phyloP scores from a whole-genome alignment of 75 land plant species.

The Gnetum montanum region DNA sequence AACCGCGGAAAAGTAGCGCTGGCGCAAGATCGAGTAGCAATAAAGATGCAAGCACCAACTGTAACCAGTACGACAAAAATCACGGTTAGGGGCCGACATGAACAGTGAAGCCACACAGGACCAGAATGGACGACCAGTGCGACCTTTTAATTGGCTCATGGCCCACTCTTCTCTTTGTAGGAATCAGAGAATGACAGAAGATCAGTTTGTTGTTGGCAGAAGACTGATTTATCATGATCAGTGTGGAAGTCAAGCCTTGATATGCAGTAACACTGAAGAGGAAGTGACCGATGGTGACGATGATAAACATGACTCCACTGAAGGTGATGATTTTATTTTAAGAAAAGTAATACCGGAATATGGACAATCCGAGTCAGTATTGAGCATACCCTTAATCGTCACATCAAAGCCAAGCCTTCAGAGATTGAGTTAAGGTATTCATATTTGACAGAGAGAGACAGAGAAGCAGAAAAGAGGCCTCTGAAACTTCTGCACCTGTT shows the following conservation, averaged over 20 bases:
- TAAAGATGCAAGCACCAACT: no score
- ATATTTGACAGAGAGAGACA: conserved; percentile 28
- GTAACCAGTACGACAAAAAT: no score
- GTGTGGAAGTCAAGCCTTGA: conserved; percentile 70
- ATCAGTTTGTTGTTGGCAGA: conserved; percentile 96
- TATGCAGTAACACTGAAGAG: conserved; percentile 97
- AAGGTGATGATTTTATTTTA: conserved; percentile 78
- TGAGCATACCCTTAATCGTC: conserved; percentile 45
- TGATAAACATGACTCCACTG: conserved; percentile 82
- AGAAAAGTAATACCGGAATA: conserved; percentile 62
- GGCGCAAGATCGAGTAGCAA: no score
- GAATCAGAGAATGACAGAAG: conserved; percentile 98
- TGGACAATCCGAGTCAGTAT: conserved; percentile 49
- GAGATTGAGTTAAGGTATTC: conserved; percentile 87
- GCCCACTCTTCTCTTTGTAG: no score
- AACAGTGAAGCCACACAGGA: no score
- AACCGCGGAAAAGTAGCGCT: no score
- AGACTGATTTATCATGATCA: conserved; percentile 93
- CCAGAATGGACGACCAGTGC: no score
- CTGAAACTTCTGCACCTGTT: conserved; percentile 4
- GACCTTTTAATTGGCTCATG: no score
- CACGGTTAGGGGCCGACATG: no score
- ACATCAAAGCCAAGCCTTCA: conserved; percentile 36
- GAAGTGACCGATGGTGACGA: conserved; percentile 73
- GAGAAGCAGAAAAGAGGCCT: conserved; percentile 10